A percentile compares a stretch with the other conserved stretches of the same genome.
Conservation (phyloP, 345 rosid species). For the Euclidium syriacum region DNA sequence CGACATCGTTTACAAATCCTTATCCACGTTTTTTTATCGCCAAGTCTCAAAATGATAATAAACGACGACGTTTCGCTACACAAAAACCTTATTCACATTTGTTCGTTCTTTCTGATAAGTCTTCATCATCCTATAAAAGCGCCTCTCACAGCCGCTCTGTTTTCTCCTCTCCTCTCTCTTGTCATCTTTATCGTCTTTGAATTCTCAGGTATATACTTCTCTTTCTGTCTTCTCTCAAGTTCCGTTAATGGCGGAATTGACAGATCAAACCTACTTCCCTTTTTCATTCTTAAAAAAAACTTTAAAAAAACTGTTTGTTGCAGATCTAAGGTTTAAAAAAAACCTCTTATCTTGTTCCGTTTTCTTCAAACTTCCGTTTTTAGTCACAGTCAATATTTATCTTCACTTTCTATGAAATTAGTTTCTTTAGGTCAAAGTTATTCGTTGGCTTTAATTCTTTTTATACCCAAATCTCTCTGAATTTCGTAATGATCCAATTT, state of each 20-base stretch:
- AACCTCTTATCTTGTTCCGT: conserved; percentile 3
- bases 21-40: too few species aligned
- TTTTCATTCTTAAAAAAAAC: neutral
- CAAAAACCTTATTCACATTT: conserved; percentile 14
- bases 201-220: neutral
- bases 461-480: conserved; percentile 5
- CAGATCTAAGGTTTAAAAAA: conserved; percentile 6
- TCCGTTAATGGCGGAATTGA: conserved; percentile 9
- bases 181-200: conserved; percentile 9
- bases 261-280: neutral
- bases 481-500: neutral
- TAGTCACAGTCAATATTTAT: conserved; percentile 16
- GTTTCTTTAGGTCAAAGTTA: conserved; percentile 13
- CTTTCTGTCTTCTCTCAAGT: neutral
- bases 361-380: neutral
- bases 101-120: neutral
- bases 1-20: conserved; percentile 23
- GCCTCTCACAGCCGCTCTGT: conserved; percentile 13
- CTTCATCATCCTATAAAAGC: conserved; percentile 3
- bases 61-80: neutral
- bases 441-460: conserved; percentile 15
- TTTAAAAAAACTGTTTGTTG: conserved; percentile 7
- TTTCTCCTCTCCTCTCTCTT: neutral
- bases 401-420: neutral
- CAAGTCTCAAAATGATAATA: too few species aligned